Evolutionary conservation across 192 early-diverging fungal species (phyloP).

Genomic region (Backusella liffmaniae): DNA sequence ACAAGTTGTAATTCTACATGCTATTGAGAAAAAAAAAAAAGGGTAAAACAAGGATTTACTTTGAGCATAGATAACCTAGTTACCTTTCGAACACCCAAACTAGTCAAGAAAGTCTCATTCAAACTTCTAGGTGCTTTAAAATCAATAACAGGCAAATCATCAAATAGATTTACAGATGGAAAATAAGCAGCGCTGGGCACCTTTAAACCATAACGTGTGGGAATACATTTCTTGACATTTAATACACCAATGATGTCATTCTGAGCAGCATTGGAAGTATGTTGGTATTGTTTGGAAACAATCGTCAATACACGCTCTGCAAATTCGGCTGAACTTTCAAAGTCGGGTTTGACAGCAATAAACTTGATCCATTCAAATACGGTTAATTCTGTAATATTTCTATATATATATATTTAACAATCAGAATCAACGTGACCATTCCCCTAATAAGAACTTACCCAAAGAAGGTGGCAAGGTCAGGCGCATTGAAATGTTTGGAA

Average conservation of each 20-base stretch:
- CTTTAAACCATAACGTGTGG: constrained; percentile 69
- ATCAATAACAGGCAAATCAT: constrained; percentile 72
- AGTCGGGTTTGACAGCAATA: constrained; percentile 42
- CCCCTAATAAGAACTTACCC: constrained; percentile 14
- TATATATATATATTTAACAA: not conserved
- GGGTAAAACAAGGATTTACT: not conserved
- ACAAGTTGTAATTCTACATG: constrained; percentile 84
- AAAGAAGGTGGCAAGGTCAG: constrained; percentile 56
- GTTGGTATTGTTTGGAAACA: constrained; percentile 46
- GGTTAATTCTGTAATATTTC: constrained; percentile 50
- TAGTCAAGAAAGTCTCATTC: constrained; percentile 55
- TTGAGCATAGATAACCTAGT: no score
- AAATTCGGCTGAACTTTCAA: constrained; percentile 54
- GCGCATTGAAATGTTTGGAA: constrained; percentile 59
- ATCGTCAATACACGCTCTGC: constrained; percentile 65
- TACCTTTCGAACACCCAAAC: constrained; percentile 79
- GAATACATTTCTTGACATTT: constrained; percentile 57
- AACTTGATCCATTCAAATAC: constrained; percentile 64
- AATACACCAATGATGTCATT: constrained; percentile 28
- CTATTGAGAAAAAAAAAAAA: constrained; percentile 20
- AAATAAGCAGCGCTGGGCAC: constrained; percentile 75
- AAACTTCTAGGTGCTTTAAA: constrained; percentile 52
- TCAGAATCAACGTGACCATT: no score
- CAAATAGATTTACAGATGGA: constrained; percentile 75
- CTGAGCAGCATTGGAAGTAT: constrained; percentile 38